Evolutionary conservation across 768 basidiomycete genomes (phyloP).

Genomic region (Hypholoma sublateritium): DNA sequence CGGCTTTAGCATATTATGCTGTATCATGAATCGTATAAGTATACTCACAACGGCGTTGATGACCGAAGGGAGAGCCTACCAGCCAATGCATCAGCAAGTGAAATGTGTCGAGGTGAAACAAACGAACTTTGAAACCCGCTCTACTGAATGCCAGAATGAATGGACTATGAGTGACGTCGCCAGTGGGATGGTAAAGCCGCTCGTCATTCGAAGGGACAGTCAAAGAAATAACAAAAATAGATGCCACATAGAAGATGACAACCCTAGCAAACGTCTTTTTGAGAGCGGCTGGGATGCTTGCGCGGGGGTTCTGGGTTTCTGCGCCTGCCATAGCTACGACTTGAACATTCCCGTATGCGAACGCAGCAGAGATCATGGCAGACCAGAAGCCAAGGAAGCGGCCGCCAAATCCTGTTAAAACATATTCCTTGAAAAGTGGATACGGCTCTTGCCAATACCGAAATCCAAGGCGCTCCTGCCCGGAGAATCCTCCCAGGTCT

Average conservation of each 20-base stretch:
- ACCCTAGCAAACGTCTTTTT: conserved; percentile 48
- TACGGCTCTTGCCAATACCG: conserved; percentile 43
- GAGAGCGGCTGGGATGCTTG: conserved; percentile 64
- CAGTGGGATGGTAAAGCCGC: conserved; percentile 21
- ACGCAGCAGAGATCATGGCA: conserved; percentile 43
- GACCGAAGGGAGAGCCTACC: conserved; percentile 29
- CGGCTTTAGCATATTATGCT: background rate
- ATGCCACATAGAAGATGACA: conserved; percentile 46
- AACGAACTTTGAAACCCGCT: conserved; percentile 55
- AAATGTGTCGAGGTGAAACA: background rate
- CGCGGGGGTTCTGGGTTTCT: conserved; percentile 64
- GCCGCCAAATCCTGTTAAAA: conserved; percentile 36
- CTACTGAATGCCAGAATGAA: conserved; percentile 71
- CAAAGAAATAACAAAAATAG: conserved; percentile 64
- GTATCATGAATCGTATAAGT: background rate
- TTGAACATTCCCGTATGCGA: conserved; percentile 69
- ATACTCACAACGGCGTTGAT: conserved; percentile 56
- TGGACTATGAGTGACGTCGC: conserved; percentile 57
- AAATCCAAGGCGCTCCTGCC: conserved; percentile 42
- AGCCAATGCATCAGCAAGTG: background rate
- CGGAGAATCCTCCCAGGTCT: conserved; percentile 50
- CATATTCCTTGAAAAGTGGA: conserved; percentile 26
- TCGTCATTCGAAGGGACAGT: conserved; percentile 63
- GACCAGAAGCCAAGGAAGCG: conserved; percentile 51
- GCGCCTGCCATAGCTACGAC: conserved; percentile 39